Evolutionary conservation across 2,329 filamentous ascomycete genomes (phyloP), one percentile per base, ranked within the genome.

Genomic region (Trichoderma arundinaceum): DNA sequence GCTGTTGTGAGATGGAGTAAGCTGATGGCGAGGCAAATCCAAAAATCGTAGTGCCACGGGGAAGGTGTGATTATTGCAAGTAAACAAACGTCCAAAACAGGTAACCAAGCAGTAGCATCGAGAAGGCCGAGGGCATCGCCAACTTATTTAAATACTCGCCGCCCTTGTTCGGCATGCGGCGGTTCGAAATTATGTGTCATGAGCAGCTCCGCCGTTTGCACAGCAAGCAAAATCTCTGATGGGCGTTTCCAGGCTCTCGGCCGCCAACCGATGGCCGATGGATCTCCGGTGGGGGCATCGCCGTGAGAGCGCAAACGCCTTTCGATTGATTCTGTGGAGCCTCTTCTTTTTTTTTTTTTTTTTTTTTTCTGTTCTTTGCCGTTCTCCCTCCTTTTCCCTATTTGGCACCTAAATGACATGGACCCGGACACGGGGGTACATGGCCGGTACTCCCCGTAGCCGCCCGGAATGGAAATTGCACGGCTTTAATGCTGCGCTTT

Each of bases 151-250:
- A 28, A 59, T 52, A 52, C 12, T n/a, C 17, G n/a, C n/a, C 28
- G 44, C 57, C 57, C 33, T 60, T 17, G 44, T 59, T 65, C 63
- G 63, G 63, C 63, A 65, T 65, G 44, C 63, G 38, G 46, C 63
- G 63, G 63, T 62, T 58, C 59, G 63, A 51, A 65, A 58, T 49
- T 60, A 60, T 65, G 63, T 65, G 63, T 65, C 63, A 65, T 59
- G 44, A 43, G 13, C 52, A 48, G 44, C 44, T 43, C 44, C 62
- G 46, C 51, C 33, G 51, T 53, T 53, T 35, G 51, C 32, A 38
- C 39, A 46, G n/a, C 9, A 46, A 58, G 9, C 6, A 53, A 54
- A 33, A 51, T 53, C 32, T 35, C 17, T 48, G 44, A 17, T 48
- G 35, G 35, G 10, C 35, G 7, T 38, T 38, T n/a, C 51, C 51